Base-by-base conservation (phyloP, 208 protist genomes). In the Crithidia brevicula region DNA sequence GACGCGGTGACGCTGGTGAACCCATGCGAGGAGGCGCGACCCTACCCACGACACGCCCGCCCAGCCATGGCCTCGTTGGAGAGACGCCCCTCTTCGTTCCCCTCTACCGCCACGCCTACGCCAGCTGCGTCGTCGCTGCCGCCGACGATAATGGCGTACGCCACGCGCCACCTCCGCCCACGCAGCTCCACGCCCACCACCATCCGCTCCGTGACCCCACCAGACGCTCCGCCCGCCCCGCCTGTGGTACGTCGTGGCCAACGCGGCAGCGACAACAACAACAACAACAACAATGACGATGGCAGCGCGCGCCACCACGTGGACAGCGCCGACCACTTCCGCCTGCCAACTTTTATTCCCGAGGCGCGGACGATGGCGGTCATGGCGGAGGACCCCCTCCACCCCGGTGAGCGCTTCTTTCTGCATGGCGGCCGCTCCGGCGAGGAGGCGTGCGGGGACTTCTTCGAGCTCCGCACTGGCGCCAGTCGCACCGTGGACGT, bases 331-430 rank as follows among this genome's bases (percentile, higher is more conserved):
- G 23, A 34, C 36, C 42, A n/a, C 28, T 77, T 82, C 42, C 60
- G 58, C 13, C 77, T 91, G 1, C 57, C 70, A 4, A 57, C 68
- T 3, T 58, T 75, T 7, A n/a, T 58, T 0, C 75, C 75, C 7
- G 76, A 85, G 40, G 81, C 73, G 16, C 85, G 85, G 10, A 91
- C 85, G 18, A 91, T 91, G 85, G 82, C 79, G 9, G 69, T 73
- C 1, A 73, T 91, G 72, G 81, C 63, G 16, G 58, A 42, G 0
- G 82, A 91, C 58, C 85, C 85, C 2, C 23, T 74, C 10, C n/a
- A 56, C 51, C 66, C 67, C 1, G 68, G 70, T 5, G 57, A 52
- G 30, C 79, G 82, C 47, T 88, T 91, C 40, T 88, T 88, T 54
- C 56, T 91, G 31, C 77, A 79, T 59, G 82, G 85, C 25, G 85